These are phyloP conservation scores for Diaporthe citrichinensis DNA, from an alignment of 2,329 filamentous ascomycete species.

Conservation along the genomic window DNA sequence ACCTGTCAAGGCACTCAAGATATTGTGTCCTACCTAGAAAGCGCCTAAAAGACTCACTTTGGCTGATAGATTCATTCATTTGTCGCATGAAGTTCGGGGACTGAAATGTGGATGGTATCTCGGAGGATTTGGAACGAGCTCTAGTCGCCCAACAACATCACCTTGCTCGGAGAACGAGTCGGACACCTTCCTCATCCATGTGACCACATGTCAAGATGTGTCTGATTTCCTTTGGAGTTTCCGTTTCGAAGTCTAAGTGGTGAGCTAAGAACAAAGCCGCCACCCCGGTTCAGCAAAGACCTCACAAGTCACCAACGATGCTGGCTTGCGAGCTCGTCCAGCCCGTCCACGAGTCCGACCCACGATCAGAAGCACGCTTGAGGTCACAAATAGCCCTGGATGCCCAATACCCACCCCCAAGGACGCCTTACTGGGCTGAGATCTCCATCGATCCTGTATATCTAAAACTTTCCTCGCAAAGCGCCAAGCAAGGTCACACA, in stretches of 20 bases:
- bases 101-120: too few relatives aligned
- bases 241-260: not conserved
- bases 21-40: too few relatives aligned
- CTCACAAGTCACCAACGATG: not conserved
- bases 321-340: not conserved
- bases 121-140: too few relatives aligned
- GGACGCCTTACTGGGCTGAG: slow-evolving; percentile 5
- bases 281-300: not conserved
- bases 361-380: not conserved
- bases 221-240: not conserved
- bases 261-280: not conserved
- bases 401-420: not conserved
- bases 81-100: too few relatives aligned
- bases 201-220: not conserved
- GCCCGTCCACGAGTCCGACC: too few relatives aligned
- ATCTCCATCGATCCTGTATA: not conserved
- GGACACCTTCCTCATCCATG: not conserved
- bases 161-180: too few relatives aligned
- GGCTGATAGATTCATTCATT: too few relatives aligned
- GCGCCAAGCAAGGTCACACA: slow-evolving; percentile 11
- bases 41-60: too few relatives aligned
- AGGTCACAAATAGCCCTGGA: not conserved
- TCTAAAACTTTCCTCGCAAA: not conserved
- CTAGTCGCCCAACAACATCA: not conserved
- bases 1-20: too few relatives aligned